Evolutionary conservation across 2,329 filamentous ascomycete species (phyloP), one percentile per base, ranked within the genome.

Genomic region (Monilinia fructigena): DNA sequence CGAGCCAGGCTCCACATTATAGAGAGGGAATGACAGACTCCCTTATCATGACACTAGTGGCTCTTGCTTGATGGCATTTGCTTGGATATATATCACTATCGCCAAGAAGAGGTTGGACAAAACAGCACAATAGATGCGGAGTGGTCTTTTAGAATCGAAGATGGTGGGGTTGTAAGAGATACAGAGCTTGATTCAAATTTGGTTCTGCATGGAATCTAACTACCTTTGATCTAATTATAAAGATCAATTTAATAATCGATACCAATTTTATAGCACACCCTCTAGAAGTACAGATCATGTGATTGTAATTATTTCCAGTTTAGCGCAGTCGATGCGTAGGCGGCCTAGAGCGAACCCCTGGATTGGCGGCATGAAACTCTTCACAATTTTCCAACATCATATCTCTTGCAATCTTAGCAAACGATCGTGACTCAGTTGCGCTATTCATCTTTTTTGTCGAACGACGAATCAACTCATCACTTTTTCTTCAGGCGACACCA

Each of bases 1-100:
- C 82, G 0, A 84, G 78, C 71, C 87, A 91, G 72, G 84, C 73
- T 0, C 89, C 89, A 0, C 77, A 90, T 67, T 91, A 86, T 72
- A 85, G 80, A 67, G 89, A 89, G 65, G 89, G 89, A 5, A 68
- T 69, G 68, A 69, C 68, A 4, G 53, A 67, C 52, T 66, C 65
- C 16, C 58, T 69, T 18, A 67, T 67, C 7, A 62, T 69, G 50
- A 65, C 66, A 20, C 42, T 47, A 5, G 42, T 69, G 23, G 55
- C 45, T 26, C 31, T 67, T 50, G 66, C 40, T 48, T 69, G 52
- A 55, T 67, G 45, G 53, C 56, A 35, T 38, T 55, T 47, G 53
- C 66, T 40, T 62, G 52, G 66, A 26, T 58, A 20, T 67, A 69
- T 38, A 69, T 69, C 28, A 55, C 26, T 8, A 18, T 65, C 3